Evolutionary conservation across 2,329 filamentous ascomycete species (phyloP).

Genomic region (Alternaria atra): DNA sequence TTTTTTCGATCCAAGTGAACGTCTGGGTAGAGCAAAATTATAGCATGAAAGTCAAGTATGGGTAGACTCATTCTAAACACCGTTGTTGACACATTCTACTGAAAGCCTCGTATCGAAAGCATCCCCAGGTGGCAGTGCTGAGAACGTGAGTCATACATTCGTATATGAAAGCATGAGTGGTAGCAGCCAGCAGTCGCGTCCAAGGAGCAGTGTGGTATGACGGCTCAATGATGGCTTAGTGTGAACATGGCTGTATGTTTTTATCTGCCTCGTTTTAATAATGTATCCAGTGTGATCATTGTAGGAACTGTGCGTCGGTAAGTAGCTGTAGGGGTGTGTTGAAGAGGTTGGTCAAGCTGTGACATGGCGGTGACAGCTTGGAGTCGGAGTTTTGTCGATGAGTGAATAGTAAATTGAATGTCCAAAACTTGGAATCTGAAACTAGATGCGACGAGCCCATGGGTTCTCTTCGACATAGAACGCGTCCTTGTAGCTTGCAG

Average conservation of each 20-base stretch:
- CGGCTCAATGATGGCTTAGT: background rate
- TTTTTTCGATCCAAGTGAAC: background rate
- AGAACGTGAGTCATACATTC: background rate
- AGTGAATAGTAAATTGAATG: background rate
- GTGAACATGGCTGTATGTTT: background rate
- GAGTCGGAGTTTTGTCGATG: background rate
- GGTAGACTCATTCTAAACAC: too few relatives aligned
- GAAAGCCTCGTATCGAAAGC: too few relatives aligned
- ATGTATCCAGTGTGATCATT: background rate
- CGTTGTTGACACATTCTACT: too few relatives aligned
- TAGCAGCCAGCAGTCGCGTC: background rate
- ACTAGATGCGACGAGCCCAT: background rate
- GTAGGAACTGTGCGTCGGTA: background rate
- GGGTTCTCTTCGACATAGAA: too few relatives aligned
- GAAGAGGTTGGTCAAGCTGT: background rate
- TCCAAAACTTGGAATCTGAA: background rate
- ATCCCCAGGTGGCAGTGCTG: background rate
- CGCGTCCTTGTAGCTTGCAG: background rate
- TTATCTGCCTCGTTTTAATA: background rate
- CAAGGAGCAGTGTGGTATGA: background rate
- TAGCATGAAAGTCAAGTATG: too few relatives aligned
- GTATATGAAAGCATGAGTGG: background rate
- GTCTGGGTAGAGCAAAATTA: background rate
- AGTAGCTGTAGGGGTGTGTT: background rate
- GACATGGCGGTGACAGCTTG: background rate